Base-by-base conservation (phyloP, 345 rosid species). In the Brassica incana region DNA sequence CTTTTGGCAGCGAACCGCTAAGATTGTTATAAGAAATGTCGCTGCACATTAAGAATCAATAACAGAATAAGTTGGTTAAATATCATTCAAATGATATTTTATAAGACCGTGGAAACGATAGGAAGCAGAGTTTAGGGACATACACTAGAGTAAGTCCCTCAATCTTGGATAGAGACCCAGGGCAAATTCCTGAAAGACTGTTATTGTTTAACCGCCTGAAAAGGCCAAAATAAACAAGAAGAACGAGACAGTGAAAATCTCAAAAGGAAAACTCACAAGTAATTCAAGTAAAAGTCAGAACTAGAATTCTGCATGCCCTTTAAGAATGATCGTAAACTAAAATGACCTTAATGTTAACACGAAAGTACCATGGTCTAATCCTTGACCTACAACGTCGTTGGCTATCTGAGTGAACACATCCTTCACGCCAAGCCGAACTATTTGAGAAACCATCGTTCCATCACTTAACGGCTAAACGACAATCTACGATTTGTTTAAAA, bases 171-270 rank as follows among this genome's bases (percentile, higher is more conserved):
- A 96, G 79, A 23, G 99, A 86, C 72, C 82, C 80, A 0, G 99
- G 98, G 80, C 90, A 92, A 56, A 87, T 52, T 75, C 99, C 98
- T 45, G 80, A 48, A 38, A 96, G 97, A 84, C 97, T 91, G 83
- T 96, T 96, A 90, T 96, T 96, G 88, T 96, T 93, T 83, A 96
- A 88, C 81, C 97, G 91, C 88, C 99, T 96, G 86, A 3, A 1
- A 71, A 40, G 48, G 10, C 12, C 9, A 20, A 20, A 58, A 20
- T 11, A 38, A 59, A 65, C 60, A 74, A 68, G 71, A 23, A 60
- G 50, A 59, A 60, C 52, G 72, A 68, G 71, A 63, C 30, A 38
- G 1, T 65, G 5, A 80, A 77, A 70, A 67, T 18, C 25, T 1
- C 1, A 36, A 36, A 11, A 27, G 65, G 62, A 32, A 67, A 29